phyloP scores from a whole-genome alignment of 495 filamentous ascomycete species.

The Penicillium pulvis region DNA sequence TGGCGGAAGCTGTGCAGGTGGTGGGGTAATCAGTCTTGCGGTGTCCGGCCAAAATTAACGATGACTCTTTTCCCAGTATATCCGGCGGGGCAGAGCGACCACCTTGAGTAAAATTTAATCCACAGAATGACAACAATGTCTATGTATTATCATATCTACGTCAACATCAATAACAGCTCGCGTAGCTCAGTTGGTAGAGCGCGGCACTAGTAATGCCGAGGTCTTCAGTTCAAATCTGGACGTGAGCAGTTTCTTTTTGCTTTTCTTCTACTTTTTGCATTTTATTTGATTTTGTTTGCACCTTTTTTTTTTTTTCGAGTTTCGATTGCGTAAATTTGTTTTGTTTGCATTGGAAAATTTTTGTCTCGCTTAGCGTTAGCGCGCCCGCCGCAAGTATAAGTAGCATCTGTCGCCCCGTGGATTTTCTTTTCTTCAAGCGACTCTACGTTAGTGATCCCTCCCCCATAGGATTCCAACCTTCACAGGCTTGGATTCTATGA shows the following conservation, averaged over 20 bases:
- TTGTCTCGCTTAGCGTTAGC: conserved; percentile 1
- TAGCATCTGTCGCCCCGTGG: conserved; percentile 7
- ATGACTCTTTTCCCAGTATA: conserved; percentile 33
- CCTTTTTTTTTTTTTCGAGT: background rate
- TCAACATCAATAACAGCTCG: background rate
- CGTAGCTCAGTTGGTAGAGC: conserved; percentile 2
- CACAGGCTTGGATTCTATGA: background rate
- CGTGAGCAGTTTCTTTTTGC: background rate
- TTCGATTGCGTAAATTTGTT: background rate
- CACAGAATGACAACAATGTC: background rate
- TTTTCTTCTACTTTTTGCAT: background rate
- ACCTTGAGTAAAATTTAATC: background rate
- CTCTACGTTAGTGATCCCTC: conserved; percentile 60
- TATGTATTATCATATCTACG: background rate
- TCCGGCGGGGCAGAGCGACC: conserved; percentile 27
- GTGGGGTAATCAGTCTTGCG: conserved; percentile 18
- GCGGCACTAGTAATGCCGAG: conserved; percentile 1
- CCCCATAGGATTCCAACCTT: conserved; percentile 27
- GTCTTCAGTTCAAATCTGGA: conserved; percentile 2
- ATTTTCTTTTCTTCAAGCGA: conserved; percentile 54
- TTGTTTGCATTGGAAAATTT: background rate
- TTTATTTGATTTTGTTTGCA: background rate
- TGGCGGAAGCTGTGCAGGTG: conserved; percentile 15
- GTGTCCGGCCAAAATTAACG: conserved; percentile 23
- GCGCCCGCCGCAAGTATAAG: conserved; percentile 3